Percentiles rank a stretch among this genome's conserved stretches.
These are phyloP conservation scores for Ustilaginoidea virens DNA, from an alignment of 2,329 filamentous ascomycete genomes.

Conservation along the genomic window DNA sequence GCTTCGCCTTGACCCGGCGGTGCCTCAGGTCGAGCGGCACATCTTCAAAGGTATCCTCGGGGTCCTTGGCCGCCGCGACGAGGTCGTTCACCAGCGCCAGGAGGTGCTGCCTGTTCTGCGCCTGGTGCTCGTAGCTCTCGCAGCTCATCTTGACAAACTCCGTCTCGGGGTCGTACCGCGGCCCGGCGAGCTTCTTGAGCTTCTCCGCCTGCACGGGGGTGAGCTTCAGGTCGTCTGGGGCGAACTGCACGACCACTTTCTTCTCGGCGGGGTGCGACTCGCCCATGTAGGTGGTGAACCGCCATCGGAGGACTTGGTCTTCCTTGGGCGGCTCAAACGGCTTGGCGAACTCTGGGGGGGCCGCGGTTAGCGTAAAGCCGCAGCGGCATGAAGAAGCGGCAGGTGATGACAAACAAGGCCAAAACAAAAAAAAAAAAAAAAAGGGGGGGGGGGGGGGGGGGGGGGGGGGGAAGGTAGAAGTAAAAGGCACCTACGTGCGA, in stretches of 20 bases:
- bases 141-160: conserved; percentile 78
- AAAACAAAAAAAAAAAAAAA: too few relatives aligned
- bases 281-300: conserved; percentile 93
- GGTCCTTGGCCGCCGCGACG: conserved; percentile 61
- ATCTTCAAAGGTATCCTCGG: conserved; percentile 70
- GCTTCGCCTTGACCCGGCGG: conserved; percentile 52
- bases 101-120: conserved; percentile 94
- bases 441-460: too few relatives aligned
- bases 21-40: conserved; percentile 82
- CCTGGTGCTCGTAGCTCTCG: conserved; percentile 75
- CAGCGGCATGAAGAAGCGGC: too few relatives aligned
- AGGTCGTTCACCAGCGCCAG: conserved; percentile 62
- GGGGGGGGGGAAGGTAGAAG: too few relatives aligned
- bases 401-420: too few relatives aligned
- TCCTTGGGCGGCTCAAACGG: conserved; percentile 59
- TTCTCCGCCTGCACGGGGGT: conserved; percentile 56
- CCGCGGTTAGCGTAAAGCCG: too few relatives aligned
- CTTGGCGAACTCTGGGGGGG: conserved; percentile 55
- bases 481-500: conserved; percentile 66
- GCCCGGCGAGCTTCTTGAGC: conserved; percentile 72
- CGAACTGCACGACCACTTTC: conserved; percentile 91
- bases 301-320: conserved; percentile 69
- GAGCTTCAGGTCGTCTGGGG: conserved; percentile 55
- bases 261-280: conserved; percentile 80
- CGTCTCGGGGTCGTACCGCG: conserved; percentile 74